These are phyloP conservation scores for Silene latifolia DNA, from an alignment of 148 eudicot species.

Conservation along the genomic window DNA sequence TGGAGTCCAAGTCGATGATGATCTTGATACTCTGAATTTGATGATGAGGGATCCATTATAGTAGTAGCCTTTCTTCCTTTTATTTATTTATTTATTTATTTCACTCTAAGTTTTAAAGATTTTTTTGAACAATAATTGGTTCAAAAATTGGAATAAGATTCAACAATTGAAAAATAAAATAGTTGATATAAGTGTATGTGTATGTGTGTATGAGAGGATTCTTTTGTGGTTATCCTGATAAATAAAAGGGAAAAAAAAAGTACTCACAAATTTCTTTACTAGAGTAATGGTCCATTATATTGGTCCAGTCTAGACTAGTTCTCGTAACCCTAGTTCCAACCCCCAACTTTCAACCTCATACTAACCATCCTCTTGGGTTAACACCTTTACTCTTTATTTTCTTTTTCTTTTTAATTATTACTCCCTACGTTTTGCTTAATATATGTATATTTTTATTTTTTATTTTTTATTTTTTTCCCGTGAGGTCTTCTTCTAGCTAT, in stretches of 20 bases:
- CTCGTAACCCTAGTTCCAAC: slow-evolving; percentile 12
- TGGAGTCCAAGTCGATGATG: neutral
- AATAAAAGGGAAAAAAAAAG: slow-evolving; percentile 5
- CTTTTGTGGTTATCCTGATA: slow-evolving; percentile 5
- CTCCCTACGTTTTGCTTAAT: neutral
- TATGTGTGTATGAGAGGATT: neutral
- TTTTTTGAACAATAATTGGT: neutral
- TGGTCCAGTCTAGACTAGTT: slow-evolving; percentile 15
- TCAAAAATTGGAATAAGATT: slow-evolving; percentile 6
- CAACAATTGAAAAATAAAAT: neutral
- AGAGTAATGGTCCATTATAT: slow-evolving; percentile 15
- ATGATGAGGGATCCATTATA: slow-evolving; percentile 6
- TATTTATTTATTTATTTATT: too few relatives aligned
- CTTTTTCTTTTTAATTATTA: neutral
- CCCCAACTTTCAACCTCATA: slow-evolving; percentile 15
- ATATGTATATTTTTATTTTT: neutral
- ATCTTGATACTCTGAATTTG: neutral
- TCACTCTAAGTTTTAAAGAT: too few relatives aligned
- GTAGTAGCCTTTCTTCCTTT: neutral
- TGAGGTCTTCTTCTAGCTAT: neutral
- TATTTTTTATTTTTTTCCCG: neutral
- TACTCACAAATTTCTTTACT: neutral
- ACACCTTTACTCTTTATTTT: slow-evolving; percentile 2
- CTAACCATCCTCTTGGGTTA: slow-evolving; percentile 6
- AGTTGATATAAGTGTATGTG: neutral